phyloP scores from a whole-genome alignment of 1,139 yeast species.

The Candida frijolesensis region DNA sequence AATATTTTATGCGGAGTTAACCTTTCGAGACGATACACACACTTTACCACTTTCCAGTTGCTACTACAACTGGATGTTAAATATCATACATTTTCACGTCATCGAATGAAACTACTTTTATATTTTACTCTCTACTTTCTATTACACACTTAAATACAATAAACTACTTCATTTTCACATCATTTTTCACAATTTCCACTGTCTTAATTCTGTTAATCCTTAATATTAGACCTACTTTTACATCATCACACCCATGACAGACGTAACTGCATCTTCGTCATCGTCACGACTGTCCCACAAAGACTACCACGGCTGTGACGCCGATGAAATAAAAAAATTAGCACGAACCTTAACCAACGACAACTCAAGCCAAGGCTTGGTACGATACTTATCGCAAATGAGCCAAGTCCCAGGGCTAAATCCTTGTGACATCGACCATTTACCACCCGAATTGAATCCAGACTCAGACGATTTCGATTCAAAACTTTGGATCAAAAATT shows the following conservation, averaged over 20 bases:
- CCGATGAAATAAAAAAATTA: slow-evolving; percentile 24
- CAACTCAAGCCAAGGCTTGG: slow-evolving; percentile 13
- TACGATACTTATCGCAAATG: slow-evolving; percentile 49
- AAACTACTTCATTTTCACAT: not conserved
- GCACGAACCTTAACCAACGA: slow-evolving; percentile 34
- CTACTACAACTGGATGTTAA: too few species aligned
- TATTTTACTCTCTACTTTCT: too few species aligned
- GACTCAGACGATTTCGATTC: slow-evolving; percentile 17
- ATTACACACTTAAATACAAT: too few species aligned
- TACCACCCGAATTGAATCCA: slow-evolving; percentile 12
- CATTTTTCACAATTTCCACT: not conserved
- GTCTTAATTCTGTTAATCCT: not conserved
- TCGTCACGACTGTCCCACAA: slow-evolving; percentile 1
- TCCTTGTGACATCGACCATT: slow-evolving; percentile 26
- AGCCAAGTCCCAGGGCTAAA: slow-evolving; percentile 54
- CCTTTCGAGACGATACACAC: too few species aligned
- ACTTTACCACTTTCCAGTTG: too few species aligned
- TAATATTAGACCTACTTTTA: not conserved
- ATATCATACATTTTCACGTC: too few species aligned
- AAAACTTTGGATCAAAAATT: slow-evolving; percentile 71
- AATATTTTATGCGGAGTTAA: too few species aligned
- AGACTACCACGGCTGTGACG: not conserved
- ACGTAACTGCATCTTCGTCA: not conserved
- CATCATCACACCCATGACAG: not conserved
- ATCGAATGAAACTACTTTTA: too few species aligned